A percentile compares a stretch with the other conserved stretches of the same genome.
Conservation (phyloP, 2,329 filamentous ascomycete species). For the Phoma herbarum region DNA sequence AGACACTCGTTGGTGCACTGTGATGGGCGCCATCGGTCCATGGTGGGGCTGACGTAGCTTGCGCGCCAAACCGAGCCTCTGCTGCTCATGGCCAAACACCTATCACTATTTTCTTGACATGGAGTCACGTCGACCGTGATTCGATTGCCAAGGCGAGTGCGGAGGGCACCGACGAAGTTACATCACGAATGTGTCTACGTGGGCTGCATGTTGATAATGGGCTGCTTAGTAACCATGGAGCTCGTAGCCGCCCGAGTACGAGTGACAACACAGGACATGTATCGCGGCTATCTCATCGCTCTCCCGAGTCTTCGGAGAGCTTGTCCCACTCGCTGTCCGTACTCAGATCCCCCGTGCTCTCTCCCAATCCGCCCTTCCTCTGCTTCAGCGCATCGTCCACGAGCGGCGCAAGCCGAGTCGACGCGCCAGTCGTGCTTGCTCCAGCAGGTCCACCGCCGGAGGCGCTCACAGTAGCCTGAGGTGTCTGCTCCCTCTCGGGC, state of each 20-base stretch:
- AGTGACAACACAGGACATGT: slow-evolving; percentile 18
- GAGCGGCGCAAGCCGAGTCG: slow-evolving; percentile 40
- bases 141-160: neutral
- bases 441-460: slow-evolving; percentile 20
- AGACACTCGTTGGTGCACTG: slow-evolving; percentile 23
- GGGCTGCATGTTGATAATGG: slow-evolving; percentile 21
- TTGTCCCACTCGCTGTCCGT: slow-evolving; percentile 99
- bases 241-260: slow-evolving; percentile 1
- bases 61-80: slow-evolving; percentile 25
- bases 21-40: slow-evolving; percentile 30
- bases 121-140: neutral
- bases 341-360: slow-evolving; percentile 67
- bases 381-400: slow-evolving; percentile 55
- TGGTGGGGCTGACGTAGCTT: slow-evolving; percentile 39
- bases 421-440: slow-evolving; percentile 43
- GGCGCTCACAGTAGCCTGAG: slow-evolving; percentile 24
- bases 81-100: neutral
- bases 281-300: slow-evolving; percentile 37
- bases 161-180: too few relatives aligned
- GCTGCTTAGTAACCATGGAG: slow-evolving; percentile 1
- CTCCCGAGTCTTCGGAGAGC: slow-evolving; percentile 67
- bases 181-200: slow-evolving; percentile 32
- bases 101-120: neutral
- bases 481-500: slow-evolving; percentile 36
- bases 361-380: slow-evolving; percentile 54